Base-by-base conservation (phyloP, 495 filamentous ascomycete species). In the Podospora tetraspora region DNA sequence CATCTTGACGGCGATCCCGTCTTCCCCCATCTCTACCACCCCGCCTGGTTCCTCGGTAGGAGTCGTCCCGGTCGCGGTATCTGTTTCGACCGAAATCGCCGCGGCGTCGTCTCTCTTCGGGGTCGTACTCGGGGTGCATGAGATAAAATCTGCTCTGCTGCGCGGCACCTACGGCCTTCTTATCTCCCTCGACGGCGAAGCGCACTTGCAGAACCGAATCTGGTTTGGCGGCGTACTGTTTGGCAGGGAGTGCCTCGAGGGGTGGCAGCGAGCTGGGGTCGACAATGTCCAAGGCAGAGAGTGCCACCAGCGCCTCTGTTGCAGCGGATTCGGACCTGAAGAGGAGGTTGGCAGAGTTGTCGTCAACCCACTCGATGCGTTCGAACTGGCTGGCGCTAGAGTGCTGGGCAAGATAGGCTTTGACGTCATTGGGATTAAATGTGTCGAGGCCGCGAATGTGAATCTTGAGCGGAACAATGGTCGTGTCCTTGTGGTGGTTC, bases 321-420 rank as follows among this genome's bases (percentile, higher is more conserved):
- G 94, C 94, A n/a, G 84, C 74, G 12, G 66, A 66, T n/a, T 89
- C 87, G 22, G 90, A 78, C 25, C 83, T 85, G 81, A 93, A 99
- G 58, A 94, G 74, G 34, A 97, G 76, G 71, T 97, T 97, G 68
- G 92, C 92, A 0, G 93, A 95, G 21, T 86, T 90, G 76, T 99
- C 95, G 72, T 99, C 91, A 69, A 99, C 94, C 95, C 95, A 99
- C 78, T 97, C 92, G 71, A 97, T 80, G 22, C 86, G 85, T 24
- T 81, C 74, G 30, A 90, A 84, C 7, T 74, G 70, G 16, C 85
- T 79, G 3, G 77, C 70, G 16, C 83, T 73, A 73, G 87, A 91
- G 76, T 93, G 86, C 64, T 91, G 85, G 5, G 75, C 64, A 2
- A 90, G 84, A 71, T 91, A 98, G 69, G 81, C 77, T 70, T 89